Percentiles rank a stretch among this genome's conserved stretches.
Conservation (phyloP, 139 green algal species). For the Tetraselmis chui region DNA sequence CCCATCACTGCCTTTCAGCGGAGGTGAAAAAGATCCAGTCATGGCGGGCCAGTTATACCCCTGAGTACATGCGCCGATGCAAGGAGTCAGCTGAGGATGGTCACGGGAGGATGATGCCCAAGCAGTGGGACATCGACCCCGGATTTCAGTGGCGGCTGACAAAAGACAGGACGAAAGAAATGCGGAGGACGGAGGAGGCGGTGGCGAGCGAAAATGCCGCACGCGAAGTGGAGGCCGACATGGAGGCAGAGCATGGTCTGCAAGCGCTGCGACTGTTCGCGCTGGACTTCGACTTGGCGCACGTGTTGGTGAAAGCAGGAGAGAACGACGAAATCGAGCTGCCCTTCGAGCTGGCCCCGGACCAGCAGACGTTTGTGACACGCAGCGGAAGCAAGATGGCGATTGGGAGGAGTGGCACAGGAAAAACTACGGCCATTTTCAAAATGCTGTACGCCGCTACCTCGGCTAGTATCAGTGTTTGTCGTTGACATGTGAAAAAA, state of each 20-base stretch:
- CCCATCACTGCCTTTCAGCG: not conserved
- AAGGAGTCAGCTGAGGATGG: too few relatives aligned
- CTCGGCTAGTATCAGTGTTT: too few relatives aligned
- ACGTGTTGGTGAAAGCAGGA: not conserved
- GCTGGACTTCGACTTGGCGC: slow-evolving; percentile 1
- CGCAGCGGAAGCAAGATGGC: slow-evolving; percentile 2
- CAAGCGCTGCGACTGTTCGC: slow-evolving; percentile 8
- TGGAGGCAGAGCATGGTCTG: not conserved
- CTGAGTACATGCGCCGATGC: not conserved
- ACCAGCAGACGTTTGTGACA: not conserved
- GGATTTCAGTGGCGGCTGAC: not conserved
- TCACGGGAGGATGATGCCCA: not conserved
- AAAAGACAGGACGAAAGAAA: too few relatives aligned
- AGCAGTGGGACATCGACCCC: not conserved
- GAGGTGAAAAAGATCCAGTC: not conserved
- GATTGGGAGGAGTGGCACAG: slow-evolving; percentile 26
- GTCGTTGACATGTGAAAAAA: not conserved
- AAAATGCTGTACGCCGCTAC: slow-evolving; percentile 1
- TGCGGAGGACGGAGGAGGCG: not conserved
- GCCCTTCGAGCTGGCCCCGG: not conserved
- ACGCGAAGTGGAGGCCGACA: not conserved
- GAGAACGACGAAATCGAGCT: not conserved
- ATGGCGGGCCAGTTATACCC: not conserved
- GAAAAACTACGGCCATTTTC: slow-evolving; percentile 25
- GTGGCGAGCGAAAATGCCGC: not conserved